phyloP scores from a whole-genome alignment of 2,329 filamentous ascomycete species.

The Hyphodiscus sp. region DNA sequence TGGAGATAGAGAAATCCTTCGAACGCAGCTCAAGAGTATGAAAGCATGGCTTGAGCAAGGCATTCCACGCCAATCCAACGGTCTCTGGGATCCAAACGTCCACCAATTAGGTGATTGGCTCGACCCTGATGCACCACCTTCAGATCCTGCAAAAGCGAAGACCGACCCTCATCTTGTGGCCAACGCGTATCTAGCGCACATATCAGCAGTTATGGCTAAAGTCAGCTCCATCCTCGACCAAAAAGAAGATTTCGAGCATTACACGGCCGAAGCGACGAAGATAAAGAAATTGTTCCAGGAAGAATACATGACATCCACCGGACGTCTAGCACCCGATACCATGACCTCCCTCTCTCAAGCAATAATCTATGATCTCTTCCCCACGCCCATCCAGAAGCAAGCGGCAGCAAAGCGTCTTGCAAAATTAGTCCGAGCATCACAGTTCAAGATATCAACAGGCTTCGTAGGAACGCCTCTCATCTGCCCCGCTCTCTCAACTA shows the following conservation, averaged over 20 bases:
- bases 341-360: constrained; percentile 26
- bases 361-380: constrained; percentile 21
- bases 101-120: constrained; percentile 43
- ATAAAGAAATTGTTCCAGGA: constrained; percentile 24
- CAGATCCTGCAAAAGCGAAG: constrained; percentile 33
- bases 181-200: constrained; percentile 41
- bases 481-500: constrained; percentile 9
- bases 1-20: constrained; percentile 33
- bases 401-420: constrained; percentile 16
- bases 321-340: constrained; percentile 23
- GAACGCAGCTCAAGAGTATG: constrained; percentile 35
- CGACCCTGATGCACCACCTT: constrained; percentile 39
- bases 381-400: background rate
- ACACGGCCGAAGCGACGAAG: constrained; percentile 13
- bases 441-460: constrained; percentile 25
- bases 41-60: constrained; percentile 35
- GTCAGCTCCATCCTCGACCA: constrained; percentile 29
- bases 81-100: constrained; percentile 35
- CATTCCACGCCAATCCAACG: constrained; percentile 29
- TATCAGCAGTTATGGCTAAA: constrained; percentile 33
- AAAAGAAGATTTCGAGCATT: constrained; percentile 20
- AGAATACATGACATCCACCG: constrained; percentile 24
- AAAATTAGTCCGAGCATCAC: constrained; percentile 13
- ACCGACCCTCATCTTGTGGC: constrained; percentile 38
- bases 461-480: constrained; percentile 28